Conservation (phyloP, 164 flowering plant species). For the Vitis amurensis region DNA sequence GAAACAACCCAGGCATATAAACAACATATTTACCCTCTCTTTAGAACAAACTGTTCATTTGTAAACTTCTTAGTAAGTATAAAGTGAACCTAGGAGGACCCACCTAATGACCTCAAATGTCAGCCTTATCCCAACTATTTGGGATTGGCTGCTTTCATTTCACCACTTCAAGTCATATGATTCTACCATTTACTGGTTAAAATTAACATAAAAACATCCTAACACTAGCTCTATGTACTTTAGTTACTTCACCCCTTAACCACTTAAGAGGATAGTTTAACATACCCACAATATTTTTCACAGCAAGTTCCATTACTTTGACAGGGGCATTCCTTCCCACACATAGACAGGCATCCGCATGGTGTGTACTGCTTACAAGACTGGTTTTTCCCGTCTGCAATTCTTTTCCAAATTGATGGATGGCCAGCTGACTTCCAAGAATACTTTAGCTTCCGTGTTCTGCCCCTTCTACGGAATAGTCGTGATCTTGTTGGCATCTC, state of each 20-base stretch:
- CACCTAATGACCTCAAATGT: background rate
- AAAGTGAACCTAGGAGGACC: background rate
- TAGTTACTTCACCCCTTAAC: background rate
- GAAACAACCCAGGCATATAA: background rate
- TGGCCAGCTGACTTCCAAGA: constrained; percentile 92
- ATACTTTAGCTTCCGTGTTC: constrained; percentile 78
- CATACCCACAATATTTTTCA: constrained; percentile 99
- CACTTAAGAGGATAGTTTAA: constrained; percentile 2
- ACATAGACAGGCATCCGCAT: constrained; percentile 75
- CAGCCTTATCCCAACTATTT: background rate
- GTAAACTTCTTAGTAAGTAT: background rate
- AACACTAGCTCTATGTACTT: background rate
- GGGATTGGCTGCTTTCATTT: constrained; percentile 1
- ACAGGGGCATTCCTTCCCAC: constrained; percentile 95
- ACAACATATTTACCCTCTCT: background rate
- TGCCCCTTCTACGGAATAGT: constrained; percentile 77
- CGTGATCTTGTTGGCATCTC: constrained; percentile 65
- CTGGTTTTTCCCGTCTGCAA: constrained; percentile 77
- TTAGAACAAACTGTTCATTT: background rate
- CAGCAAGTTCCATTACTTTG: constrained; percentile 85
- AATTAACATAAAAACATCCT: background rate
- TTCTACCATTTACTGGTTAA: background rate
- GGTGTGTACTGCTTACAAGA: constrained; percentile 84
- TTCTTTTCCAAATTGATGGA: constrained; percentile 85
- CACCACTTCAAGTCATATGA: background rate